Base-by-base conservation (phyloP, 2,329 filamentous ascomycete genomes). In the Colletotrichum chlorophyti region DNA sequence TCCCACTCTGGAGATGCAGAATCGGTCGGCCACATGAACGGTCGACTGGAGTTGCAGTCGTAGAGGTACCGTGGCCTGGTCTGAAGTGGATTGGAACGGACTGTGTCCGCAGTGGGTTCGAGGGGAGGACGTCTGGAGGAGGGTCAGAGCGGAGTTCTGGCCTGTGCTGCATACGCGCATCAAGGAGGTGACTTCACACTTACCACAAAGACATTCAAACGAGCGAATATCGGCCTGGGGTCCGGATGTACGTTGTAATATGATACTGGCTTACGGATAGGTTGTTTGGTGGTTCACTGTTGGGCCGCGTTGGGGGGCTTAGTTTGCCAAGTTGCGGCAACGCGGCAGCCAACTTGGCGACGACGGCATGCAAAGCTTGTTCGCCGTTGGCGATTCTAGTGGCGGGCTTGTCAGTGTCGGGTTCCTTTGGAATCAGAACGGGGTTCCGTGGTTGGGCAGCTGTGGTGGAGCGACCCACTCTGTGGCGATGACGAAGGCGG, bases 271-370 rank as follows among this genome's bases (percentile, higher is more conserved):
- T 4, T 26, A 32, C 26, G 27, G n/a, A n/a, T 17, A 17, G 45
- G 34, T 31, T 6, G 23, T 6, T 11, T 29, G 7, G 34, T 37
- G 3, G 34, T 15, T 15, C 17, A 17, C 15, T 37, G 17, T 27
- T 23, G 8, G 27, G 17, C 21, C 19, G 31, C 12, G 6, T 3
- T 11, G 19, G 23, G 14, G 29, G 5, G 17, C 23, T 6, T 11
- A 9, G 7, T 32, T 31, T 55, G 51, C 51, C 55, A 55, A 59
- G 51, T 50, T 48, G 51, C 55, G 55, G 51, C n/a, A 55, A 37
- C 32, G 35, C 54, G 41, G 54, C 54, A 47, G 49, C 49, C 9
- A 45, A 21, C 48, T 58, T 58, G 53, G 53, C 53, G 40, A 27
- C 45, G 42, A 17, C 29, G 37, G 51, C 43, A 21, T 49, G 19